Evolutionary conservation across 495 filamentous ascomycete species (phyloP).

Genomic region (Penicillium psychrofluorescens): DNA sequence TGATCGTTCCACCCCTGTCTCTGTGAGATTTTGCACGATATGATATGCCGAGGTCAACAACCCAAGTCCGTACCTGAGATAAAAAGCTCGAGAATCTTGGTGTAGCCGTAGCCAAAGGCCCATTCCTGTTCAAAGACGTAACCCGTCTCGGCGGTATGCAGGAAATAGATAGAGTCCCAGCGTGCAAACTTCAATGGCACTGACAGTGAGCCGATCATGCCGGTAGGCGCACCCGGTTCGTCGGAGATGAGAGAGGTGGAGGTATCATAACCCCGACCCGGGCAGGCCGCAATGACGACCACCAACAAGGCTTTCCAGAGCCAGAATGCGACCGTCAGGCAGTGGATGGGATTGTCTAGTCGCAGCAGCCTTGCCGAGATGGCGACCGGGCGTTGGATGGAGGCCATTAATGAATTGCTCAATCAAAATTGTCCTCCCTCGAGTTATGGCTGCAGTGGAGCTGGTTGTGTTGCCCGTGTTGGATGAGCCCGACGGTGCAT

Average conservation of each 20-base stretch:
- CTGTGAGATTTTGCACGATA: background rate
- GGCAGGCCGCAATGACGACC: constrained; percentile 51
- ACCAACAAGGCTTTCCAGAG: constrained; percentile 73
- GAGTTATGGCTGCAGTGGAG: too few relatives aligned
- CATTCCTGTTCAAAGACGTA: constrained; percentile 93
- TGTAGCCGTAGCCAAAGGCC: constrained; percentile 76
- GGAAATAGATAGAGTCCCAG: constrained; percentile 93
- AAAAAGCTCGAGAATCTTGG: constrained; percentile 40
- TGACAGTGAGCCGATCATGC: constrained; percentile 6
- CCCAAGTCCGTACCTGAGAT: constrained; percentile 34
- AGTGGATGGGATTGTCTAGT: constrained; percentile 25
- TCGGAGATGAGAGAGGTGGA: constrained; percentile 59
- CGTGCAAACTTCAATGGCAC: constrained; percentile 53
- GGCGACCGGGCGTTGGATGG: constrained; percentile 5
- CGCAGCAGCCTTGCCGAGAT: constrained; percentile 18
- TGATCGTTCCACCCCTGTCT: constrained; percentile 18
- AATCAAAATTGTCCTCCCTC: too few relatives aligned
- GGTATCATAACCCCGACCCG: constrained; percentile 82
- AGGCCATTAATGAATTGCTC: constrained; percentile 1
- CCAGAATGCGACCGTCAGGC: constrained; percentile 30
- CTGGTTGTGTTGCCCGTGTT: too few relatives aligned
- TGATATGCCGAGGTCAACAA: background rate
- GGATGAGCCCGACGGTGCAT: background rate
- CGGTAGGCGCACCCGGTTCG: constrained; percentile 3
- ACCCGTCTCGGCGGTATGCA: constrained; percentile 57